Base-by-base conservation (phyloP, 176 grass and related monocot species). In the Aegilops speltoides region DNA sequence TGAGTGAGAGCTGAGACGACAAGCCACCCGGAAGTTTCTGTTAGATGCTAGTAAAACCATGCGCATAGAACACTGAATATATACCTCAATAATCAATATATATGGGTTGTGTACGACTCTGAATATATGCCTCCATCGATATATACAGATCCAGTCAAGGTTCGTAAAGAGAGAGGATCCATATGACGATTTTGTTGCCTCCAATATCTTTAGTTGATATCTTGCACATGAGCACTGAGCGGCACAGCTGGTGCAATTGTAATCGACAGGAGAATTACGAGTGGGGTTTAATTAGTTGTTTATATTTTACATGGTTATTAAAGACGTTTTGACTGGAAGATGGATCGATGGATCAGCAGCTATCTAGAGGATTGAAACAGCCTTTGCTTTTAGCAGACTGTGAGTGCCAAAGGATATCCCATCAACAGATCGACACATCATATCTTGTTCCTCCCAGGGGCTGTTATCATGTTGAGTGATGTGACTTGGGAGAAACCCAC, bases 341-440 rank as follows among this genome's bases (percentile, higher is more conserved):
- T 41, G 43, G 57, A 22, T 31, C 3, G 26, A 40, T 40, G 38
- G 38, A 15, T 24, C 10, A 17, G 16, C 28, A 34, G 1, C 65
- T 17, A 7, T 14, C 28, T 19, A 68, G 62, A 46, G 10, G 8
- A 60, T 22, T n/a, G 20, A 19, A 75, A 5, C 23, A 23, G 17
- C 10, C 13, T 64, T 57, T 75, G 33, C 68, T 81, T 81, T 89
- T 66, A 65, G 87, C 87, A 64, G 40, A 64, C 38, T 26, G 11
- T 43, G 64, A 78, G 48, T 69, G 52, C 26, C 20, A 15, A 32
- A 59, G 50, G 52, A 79, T 84, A 26, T 6, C 56, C 26, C 19
- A 24, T 34, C 12, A 86, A 37, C 20, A 32, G 56, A 52, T 36
- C 43, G 50, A 54, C 50, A 54, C 16, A 43, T 28, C 10, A 7